Evolutionary conservation across 768 basidiomycete species (phyloP), one percentile per base, ranked within the genome.

Genomic region (Suillus bovinus): DNA sequence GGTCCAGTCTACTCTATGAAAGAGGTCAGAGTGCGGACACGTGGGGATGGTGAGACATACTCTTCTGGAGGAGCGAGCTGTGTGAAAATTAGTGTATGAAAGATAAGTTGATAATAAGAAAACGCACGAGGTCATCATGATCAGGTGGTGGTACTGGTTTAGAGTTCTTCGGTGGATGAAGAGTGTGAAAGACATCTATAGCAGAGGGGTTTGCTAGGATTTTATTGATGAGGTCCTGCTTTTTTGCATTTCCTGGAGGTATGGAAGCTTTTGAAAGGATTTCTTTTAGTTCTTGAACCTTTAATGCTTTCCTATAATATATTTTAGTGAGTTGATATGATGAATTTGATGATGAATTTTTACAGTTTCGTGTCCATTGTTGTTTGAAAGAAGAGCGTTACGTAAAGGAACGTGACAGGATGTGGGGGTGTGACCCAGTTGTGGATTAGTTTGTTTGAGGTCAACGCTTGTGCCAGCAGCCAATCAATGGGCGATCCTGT

Each of bases 281-380:
- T 61, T 83, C 80, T 69, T 78, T 85, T 73, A 91, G 85, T 66
- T 91, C 89, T 39, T 82, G 81, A 70, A 90, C 89, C 73, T 88
- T 90, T 78, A 91, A 85, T 1, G 85, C 75, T 73, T 86, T 87
- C 63, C 81, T 81, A 39, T 59, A 57, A 24, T 7, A n/a, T 34
- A 11, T 20, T 24, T 63, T 1, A 56, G 62, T 61, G 61, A 56
- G 52, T 31, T 5, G 42, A 33, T 17, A 41, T 22, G 44, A 9
- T 62, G 31, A 24, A 52, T 22, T 39, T 60, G 20, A 20, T 39
- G 39, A 49, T 22, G 17, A 14, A 13, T 36, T n/a, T n/a, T 73
- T 64, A 77, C 76, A 81, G 69, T 64, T 79, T 78, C 33, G 77
- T 59, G 29, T 81, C 79, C 80, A 80, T 63, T 41, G 47, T 63